Base-by-base conservation (phyloP, 805 yeast species). In the Lipomyces oligophaga region DNA sequence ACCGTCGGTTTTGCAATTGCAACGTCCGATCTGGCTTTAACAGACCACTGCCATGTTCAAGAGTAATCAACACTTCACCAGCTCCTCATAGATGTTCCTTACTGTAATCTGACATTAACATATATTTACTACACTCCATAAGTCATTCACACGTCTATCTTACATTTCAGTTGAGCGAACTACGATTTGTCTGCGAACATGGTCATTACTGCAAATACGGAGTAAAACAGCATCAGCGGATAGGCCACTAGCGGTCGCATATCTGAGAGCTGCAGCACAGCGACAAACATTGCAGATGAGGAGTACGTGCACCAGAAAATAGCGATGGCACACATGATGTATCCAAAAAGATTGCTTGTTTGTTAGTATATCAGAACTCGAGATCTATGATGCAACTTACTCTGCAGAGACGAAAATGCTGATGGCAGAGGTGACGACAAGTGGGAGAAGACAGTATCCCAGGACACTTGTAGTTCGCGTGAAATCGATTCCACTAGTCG, bases 201-300 rank as follows among this genome's bases (percentile, higher is more conserved):
- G 1, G 96, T 94, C 95, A 93, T 88, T 57, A 93, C 74, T 26
- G 97, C 96, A 73, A 93, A 93, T 2, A 90, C 89, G 47, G 89
- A 80, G 72, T 93, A 93, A 64, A 90, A 90, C 69, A 93, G 78
- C 11, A 84, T 81, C 60, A 93, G 72, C 1, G 98, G 98, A 62
- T 93, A 93, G 1, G 97, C 98, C 49, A 93, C 83, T 53, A 93
- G 76, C 4, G 84, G 81, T 60, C 98, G 79, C 54, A 90, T 95
- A 58, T 88, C 85, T 41, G 81, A 80, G 49, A 93, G 72, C 60
- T 80, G 85, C 61, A 93, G 72, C 22, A 86, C 88, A 8, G 90
- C 78, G 49, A 87, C 93, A 57, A 93, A 86, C 62, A 93, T 84
- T 1, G 96, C 97, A 10, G 96, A 85, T 0, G 97, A 86, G 0